Evolutionary conservation across 2,329 filamentous ascomycete species (phyloP).

Genomic region (Scopulariopsis brevicaulis): DNA sequence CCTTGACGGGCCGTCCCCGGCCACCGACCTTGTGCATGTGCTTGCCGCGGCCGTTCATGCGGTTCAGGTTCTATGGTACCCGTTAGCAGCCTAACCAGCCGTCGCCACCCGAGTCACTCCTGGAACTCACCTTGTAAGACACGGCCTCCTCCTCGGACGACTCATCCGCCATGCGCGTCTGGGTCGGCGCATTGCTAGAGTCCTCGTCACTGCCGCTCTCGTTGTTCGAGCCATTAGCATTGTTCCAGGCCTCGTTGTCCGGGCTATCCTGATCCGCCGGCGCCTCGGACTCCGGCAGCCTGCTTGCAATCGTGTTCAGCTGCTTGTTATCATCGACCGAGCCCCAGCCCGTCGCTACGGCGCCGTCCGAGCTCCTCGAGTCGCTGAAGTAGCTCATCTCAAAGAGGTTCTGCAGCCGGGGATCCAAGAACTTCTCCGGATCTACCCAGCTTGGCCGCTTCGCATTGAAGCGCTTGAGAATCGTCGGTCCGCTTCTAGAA

Average conservation of each 20-base stretch:
- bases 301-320: conserved; percentile 30
- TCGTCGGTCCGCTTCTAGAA: conserved; percentile 3
- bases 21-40: conserved; percentile 25
- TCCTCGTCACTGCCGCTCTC: conserved; percentile 42
- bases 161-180: conserved; percentile 48
- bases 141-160: conserved; percentile 41
- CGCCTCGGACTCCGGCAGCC: conserved; percentile 22
- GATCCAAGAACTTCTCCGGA: conserved; percentile 45
- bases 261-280: conserved; percentile 33
- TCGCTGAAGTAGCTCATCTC: conserved; percentile 57
- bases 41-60: conserved; percentile 27
- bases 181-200: conserved; percentile 14
- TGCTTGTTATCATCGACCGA: conserved; percentile 44
- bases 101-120: conserved; percentile 7
- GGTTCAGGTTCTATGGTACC: conserved; percentile 8
- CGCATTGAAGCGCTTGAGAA: conserved; percentile 35
- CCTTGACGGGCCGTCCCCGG: conserved; percentile 1
- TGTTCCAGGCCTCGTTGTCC: conserved; percentile 35
- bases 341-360: conserved; percentile 61
- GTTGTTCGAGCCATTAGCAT: conserved; percentile 35
- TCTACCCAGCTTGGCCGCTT: conserved; percentile 41
- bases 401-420: conserved; percentile 61
- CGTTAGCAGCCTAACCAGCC: conserved; percentile 1
- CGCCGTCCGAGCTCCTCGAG: conserved; percentile 27
- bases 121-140: conserved; percentile 20